A percentile compares a stretch with the other conserved stretches of the same genome.
phyloP scores from a whole-genome alignment of 2,329 filamentous ascomycete species.

The Akanthomyces dipterigenus region DNA sequence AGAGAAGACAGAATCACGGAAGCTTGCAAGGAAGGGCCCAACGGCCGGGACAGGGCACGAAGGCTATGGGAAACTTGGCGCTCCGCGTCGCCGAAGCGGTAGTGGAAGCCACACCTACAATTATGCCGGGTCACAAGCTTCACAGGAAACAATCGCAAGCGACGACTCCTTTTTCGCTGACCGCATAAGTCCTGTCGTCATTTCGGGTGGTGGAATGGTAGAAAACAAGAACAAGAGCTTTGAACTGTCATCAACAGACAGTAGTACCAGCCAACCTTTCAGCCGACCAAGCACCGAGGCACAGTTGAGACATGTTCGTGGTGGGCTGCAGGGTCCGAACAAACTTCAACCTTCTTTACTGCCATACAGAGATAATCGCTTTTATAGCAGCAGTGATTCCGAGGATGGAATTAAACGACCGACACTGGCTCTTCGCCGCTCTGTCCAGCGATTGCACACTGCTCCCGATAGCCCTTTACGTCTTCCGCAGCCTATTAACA shows the following conservation, averaged over 20 bases:
- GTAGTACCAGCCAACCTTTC: slow-evolving; percentile 38
- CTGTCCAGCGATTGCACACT: slow-evolving; percentile 43
- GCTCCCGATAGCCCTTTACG: slow-evolving; percentile 38
- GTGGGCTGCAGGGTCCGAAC: slow-evolving; percentile 13
- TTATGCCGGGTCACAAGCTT: slow-evolving; percentile 36
- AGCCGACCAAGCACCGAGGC: slow-evolving; percentile 38
- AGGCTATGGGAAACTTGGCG: slow-evolving; percentile 64
- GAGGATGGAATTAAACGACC: slow-evolving; percentile 41
- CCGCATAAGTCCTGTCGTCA: slow-evolving; percentile 59
- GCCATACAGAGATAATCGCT: slow-evolving; percentile 32
- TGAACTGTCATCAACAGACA: slow-evolving; percentile 43
- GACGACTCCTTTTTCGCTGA: slow-evolving; percentile 54
- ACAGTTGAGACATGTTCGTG: slow-evolving; percentile 23
- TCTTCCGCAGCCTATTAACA: slow-evolving; percentile 48
- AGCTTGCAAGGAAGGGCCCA: slow-evolving; percentile 64
- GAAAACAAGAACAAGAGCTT: slow-evolving; percentile 51
- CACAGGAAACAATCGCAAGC: slow-evolving; percentile 44
- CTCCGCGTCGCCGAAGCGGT: slow-evolving; percentile 55
- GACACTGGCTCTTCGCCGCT: slow-evolving; percentile 49
- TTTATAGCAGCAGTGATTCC: slow-evolving; percentile 52
- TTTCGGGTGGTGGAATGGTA: slow-evolving; percentile 55
- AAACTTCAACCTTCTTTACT: slow-evolving; percentile 49
- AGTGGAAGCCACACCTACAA: slow-evolving; percentile 45
- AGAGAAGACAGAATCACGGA: slow-evolving; percentile 24
- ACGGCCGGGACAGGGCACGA: slow-evolving; percentile 92